Conservation (phyloP, 495 filamentous ascomycete species). For the Trichoderma orchidacearum region DNA sequence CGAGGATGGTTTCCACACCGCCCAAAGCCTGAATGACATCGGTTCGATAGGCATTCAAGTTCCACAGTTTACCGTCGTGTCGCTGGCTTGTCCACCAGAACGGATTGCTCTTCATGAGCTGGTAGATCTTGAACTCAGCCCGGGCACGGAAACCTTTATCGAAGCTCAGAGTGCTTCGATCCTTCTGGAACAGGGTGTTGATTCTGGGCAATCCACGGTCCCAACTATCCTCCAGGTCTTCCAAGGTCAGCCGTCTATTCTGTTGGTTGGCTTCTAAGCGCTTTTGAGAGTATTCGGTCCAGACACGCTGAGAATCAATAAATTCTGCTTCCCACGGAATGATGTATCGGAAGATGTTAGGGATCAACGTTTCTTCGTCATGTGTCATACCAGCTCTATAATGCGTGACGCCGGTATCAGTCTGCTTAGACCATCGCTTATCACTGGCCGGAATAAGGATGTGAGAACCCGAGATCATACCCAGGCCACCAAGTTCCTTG, state of each 20-base stretch:
- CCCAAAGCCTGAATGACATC: conserved; percentile 98
- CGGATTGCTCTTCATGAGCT: conserved; percentile 98
- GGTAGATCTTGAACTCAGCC: conserved; percentile 96
- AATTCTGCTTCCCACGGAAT: conserved; percentile 99
- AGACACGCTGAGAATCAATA: conserved; percentile 95
- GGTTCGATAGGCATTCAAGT: conserved; percentile 92
- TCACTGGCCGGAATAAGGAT: conserved; percentile 97
- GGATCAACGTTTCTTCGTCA: conserved; percentile 94
- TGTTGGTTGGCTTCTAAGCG: conserved; percentile 94
- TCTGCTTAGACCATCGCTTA: conserved; percentile 97
- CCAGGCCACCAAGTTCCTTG: conserved; percentile 93
- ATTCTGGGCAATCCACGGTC: conserved; percentile 96
- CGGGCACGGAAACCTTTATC: conserved; percentile 97
- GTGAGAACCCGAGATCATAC: conserved; percentile 98
- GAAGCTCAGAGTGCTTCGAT: conserved; percentile 92
- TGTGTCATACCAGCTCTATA: conserved; percentile 98
- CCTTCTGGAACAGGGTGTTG: conserved; percentile 99
- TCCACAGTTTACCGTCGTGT: conserved; percentile 98
- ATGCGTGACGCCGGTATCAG: conserved; percentile 92
- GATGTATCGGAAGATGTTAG: conserved; percentile 99
- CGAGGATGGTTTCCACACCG: conserved; percentile 98
- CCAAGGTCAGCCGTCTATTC: conserved; percentile 85
- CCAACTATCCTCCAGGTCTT: conserved; percentile 98
- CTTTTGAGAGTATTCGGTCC: conserved; percentile 99
- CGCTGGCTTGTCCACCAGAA: conserved; percentile 99